phyloP scores from a whole-genome alignment of 2,329 filamentous ascomycete species.

The Coniochaeta sp. region DNA sequence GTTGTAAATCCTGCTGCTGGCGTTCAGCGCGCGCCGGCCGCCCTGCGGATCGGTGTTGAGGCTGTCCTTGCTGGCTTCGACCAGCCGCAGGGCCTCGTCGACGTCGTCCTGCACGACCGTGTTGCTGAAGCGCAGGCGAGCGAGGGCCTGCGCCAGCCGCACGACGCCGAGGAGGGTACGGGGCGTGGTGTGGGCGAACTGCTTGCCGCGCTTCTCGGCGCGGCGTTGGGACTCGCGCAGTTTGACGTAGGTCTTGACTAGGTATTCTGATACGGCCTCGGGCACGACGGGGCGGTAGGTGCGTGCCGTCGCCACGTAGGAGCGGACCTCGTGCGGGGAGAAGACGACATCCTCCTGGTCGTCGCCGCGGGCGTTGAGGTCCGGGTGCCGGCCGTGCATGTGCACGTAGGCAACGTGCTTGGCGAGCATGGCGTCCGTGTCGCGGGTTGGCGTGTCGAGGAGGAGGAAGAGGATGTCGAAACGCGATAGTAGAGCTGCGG shows the following conservation, averaged over 20 bases:
- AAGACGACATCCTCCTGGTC: conserved; percentile 60
- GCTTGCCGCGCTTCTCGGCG: conserved; percentile 83
- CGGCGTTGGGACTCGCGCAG: conserved; percentile 88
- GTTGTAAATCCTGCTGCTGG: conserved; percentile 89
- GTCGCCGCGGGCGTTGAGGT: conserved; percentile 32
- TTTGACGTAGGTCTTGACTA: conserved; percentile 92
- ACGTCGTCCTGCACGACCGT: conserved; percentile 87
- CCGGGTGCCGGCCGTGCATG: conserved; percentile 92
- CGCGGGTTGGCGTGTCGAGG: conserved; percentile 85
- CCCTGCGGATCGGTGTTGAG: conserved; percentile 62
- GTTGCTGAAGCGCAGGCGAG: conserved; percentile 80
- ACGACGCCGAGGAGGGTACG: conserved; percentile 90
- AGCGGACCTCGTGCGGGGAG: conserved; percentile 84
- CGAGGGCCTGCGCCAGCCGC: conserved; percentile 87
- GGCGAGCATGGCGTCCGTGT: conserved; percentile 86
- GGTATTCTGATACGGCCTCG: conserved; percentile 83
- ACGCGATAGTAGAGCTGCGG: conserved; percentile 91
- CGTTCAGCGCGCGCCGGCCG: conserved; percentile 62
- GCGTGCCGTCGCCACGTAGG: conserved; percentile 89
- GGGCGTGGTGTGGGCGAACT: conserved; percentile 89
- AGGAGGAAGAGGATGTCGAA: conserved; percentile 97
- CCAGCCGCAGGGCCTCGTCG: conserved; percentile 83
- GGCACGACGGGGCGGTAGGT: conserved; percentile 84
- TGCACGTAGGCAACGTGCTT: conserved; percentile 95
- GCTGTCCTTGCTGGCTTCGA: conserved; percentile 90